phyloP scores from a whole-genome alignment of 352 stramenopile species.

The Globisporangium takayamanum region DNA sequence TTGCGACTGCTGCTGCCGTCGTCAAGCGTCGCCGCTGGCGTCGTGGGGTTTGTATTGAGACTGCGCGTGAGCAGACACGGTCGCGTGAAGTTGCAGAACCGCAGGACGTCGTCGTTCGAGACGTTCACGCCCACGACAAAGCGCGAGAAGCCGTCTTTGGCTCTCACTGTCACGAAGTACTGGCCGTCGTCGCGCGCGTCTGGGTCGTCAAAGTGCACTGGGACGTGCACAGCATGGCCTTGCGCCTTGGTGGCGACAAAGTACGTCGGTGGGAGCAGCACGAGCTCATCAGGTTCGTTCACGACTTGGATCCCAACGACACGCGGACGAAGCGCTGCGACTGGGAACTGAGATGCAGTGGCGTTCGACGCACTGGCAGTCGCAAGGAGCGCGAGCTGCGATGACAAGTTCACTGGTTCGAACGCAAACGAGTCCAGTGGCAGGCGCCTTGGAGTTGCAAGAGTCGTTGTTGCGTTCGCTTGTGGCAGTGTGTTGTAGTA shows the following conservation, averaged over 20 bases:
- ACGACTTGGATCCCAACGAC: slow-evolving; percentile 48
- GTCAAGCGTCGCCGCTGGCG: neutral
- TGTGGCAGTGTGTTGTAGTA: slow-evolving; percentile 41
- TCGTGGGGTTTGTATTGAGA: slow-evolving; percentile 18
- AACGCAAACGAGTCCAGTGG: slow-evolving; percentile 38
- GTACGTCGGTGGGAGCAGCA: slow-evolving; percentile 35
- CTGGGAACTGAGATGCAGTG: neutral
- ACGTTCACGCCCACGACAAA: slow-evolving; percentile 43
- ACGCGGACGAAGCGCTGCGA: slow-evolving; percentile 13
- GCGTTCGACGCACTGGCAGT: neutral
- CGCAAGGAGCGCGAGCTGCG: neutral
- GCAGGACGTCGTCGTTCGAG: slow-evolving; percentile 49
- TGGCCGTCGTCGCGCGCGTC: slow-evolving; percentile 27
- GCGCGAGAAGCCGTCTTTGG: slow-evolving; percentile 21
- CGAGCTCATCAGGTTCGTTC: slow-evolving; percentile 35
- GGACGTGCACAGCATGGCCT: slow-evolving; percentile 18
- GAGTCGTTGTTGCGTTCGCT: neutral
- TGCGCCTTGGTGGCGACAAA: slow-evolving; percentile 23
- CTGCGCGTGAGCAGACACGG: slow-evolving; percentile 39
- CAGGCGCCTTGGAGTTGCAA: neutral
- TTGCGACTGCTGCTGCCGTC: slow-evolving; percentile 12
- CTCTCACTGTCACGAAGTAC: slow-evolving; percentile 44
- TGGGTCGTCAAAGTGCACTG: slow-evolving; percentile 50
- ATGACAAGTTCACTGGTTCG: slow-evolving; percentile 8
- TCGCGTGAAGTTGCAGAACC: slow-evolving; percentile 34